Percentiles rank a stretch among this genome's conserved stretches.
Conservation (phyloP, 768 basidiomycete genomes). For the Amanita pallidorosea region DNA sequence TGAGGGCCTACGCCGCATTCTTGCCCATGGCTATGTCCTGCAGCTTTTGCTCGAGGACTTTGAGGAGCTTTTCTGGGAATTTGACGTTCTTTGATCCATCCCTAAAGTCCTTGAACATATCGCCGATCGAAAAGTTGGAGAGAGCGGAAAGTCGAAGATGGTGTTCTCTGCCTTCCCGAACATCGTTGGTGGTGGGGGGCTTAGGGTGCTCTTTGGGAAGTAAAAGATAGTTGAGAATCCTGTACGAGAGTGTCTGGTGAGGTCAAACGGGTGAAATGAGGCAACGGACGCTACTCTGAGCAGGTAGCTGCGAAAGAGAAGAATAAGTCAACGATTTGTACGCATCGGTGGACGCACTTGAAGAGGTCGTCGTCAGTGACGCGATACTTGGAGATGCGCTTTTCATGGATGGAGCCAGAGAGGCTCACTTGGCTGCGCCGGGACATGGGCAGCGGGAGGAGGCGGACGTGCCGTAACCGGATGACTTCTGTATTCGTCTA, state of each 20-base stretch:
- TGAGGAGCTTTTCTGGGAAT: conserved; percentile 90
- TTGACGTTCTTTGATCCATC: conserved; percentile 80
- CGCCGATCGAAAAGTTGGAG: conserved; percentile 58
- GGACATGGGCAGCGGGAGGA: conserved; percentile 38
- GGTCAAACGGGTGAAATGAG: conserved; percentile 7
- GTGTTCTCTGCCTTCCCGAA: conserved; percentile 47
- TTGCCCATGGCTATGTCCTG: conserved; percentile 92
- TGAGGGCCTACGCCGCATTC: conserved; percentile 64
- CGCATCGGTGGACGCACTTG: conserved; percentile 37
- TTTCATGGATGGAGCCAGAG: conserved; percentile 43
- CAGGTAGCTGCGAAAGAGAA: conserved; percentile 44
- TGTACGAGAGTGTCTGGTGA: conserved; percentile 18
- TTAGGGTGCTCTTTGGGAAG: conserved; percentile 40
- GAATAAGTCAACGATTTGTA: conserved; percentile 5
- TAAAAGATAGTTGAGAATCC: conserved; percentile 63
- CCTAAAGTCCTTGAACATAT: conserved; percentile 70
- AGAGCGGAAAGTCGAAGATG: conserved; percentile 61
- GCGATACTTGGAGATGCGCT: conserved; percentile 63
- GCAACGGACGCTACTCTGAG: conserved; percentile 72
- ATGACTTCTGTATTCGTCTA: neutral
- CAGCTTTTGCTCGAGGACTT: conserved; percentile 81
- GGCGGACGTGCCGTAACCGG: neutral
- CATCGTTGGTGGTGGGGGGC: conserved; percentile 20
- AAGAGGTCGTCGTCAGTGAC: conserved; percentile 77
- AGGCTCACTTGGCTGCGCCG: conserved; percentile 62